Conservation (phyloP, 495 filamentous ascomycete species). For the Apiosordaria backusii region DNA sequence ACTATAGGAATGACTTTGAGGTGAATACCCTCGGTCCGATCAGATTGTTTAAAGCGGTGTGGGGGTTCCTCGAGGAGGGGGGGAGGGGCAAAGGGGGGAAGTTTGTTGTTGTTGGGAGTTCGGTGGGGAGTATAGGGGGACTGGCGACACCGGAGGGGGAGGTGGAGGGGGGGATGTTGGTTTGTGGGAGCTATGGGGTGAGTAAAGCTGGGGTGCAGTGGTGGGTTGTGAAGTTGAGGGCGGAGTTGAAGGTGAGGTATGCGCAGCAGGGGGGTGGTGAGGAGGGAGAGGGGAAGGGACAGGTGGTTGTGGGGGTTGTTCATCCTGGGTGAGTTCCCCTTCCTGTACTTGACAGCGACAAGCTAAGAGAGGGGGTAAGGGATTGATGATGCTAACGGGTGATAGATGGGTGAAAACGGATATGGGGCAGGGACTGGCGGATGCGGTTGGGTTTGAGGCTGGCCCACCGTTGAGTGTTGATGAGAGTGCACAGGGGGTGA, state of each 20-base stretch:
- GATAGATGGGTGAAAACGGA: slow-evolving; percentile 41
- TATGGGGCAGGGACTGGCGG: slow-evolving; percentile 37
- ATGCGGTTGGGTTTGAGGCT: slow-evolving; percentile 26
- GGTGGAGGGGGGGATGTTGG: slow-evolving; percentile 16
- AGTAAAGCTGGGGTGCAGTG: slow-evolving; percentile 31
- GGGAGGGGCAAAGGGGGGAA: slow-evolving; percentile 14
- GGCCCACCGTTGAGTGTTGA: slow-evolving; percentile 34
- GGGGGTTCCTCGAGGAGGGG: slow-evolving; percentile 25
- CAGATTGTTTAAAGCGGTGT: slow-evolving; percentile 29
- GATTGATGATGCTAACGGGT: slow-evolving; percentile 5
- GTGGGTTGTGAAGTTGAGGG: slow-evolving; percentile 25
- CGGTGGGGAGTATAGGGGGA: slow-evolving; percentile 37
- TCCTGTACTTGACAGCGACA: background rate
- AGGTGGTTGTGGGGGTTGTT: slow-evolving; percentile 27
- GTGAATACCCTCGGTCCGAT: slow-evolving; percentile 33
- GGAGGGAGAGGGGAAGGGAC: no score
- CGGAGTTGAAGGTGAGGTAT: slow-evolving; percentile 27
- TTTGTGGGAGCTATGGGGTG: slow-evolving; percentile 27
- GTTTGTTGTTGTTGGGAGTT: slow-evolving; percentile 34
- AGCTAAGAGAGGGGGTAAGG: background rate
- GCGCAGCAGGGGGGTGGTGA: no score
- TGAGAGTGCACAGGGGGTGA: slow-evolving; percentile 27
- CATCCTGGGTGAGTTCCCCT: slow-evolving; percentile 32
- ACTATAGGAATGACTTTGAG: slow-evolving; percentile 25
- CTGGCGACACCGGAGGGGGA: background rate